Base-by-base conservation (phyloP, 106 monocot genomes). In the Chionographis japonica region DNA sequence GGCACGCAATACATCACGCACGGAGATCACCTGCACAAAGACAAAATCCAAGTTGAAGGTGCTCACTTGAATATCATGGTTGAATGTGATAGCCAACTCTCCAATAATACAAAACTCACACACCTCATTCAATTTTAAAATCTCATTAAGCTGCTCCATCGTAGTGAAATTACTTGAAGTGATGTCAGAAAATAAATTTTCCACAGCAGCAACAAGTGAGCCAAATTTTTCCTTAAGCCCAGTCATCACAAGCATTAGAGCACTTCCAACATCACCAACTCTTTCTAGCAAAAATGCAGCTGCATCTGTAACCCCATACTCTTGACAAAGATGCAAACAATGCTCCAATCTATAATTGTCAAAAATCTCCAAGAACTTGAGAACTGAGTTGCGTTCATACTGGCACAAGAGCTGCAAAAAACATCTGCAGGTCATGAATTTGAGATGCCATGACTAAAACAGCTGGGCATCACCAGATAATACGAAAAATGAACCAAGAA, bases 271-370 rank as follows among this genome's bases (percentile, higher is more conserved):
- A 81, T 98, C 97, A 72, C 97, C 97, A 52, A 80, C 92, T 76
- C 90, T 87, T 77, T 98, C 97, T 13, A 93, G 74, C 73, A 98
- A 87, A 83, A 90, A 98, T 37, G 97, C 85, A 73, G 97, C 86
- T 69, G 89, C 97, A 85, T 98, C 90, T 79, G 81, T 98, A 62
- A 87, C 77, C 18, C 71, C 85, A 79, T 93, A 77, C 60, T 93
- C 81, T 81, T 75, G 87, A 79, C 97, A 98, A 43, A 98, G 72
- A 35, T 66, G 82, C 58, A 98, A 72, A 63, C 97, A 98, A 56
- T 83, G 83, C 58, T 98, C 97, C 49, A 98, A 70, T 62, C 90
- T 84, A 63, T 93, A 98, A 67, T 83, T 98, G 16, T 98, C 97
- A 75, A 90, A 98, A 49, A 87, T 90, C 56, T 93, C 81, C 55